A percentile compares a stretch with the other conserved stretches of the same genome.
Evolutionary conservation across 2,329 filamentous ascomycete genomes (phyloP).

Genomic region (Paecilomyces niveus): DNA sequence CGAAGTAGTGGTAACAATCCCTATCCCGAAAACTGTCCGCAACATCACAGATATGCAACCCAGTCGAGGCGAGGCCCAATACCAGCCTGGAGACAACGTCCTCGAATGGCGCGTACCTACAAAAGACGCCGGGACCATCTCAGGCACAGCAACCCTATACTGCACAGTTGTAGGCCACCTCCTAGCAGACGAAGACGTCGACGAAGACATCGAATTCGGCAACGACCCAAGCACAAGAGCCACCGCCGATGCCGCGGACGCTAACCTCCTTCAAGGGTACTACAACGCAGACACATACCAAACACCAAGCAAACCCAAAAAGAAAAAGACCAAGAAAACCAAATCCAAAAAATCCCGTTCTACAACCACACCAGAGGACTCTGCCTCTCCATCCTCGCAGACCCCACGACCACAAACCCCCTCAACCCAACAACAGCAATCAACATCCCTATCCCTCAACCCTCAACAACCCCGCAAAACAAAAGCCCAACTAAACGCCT

Average conservation of each 20-base stretch:
- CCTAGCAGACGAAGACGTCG: constrained; percentile 42
- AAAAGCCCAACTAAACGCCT: constrained; percentile 59
- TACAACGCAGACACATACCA: constrained; percentile 31
- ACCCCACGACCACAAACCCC: constrained; percentile 9
- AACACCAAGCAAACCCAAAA: constrained; percentile 24
- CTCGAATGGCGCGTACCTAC: constrained; percentile 78
- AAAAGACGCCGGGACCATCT: constrained; percentile 64
- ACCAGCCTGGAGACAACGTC: constrained; percentile 62
- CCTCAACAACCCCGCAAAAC: constrained; percentile 15
- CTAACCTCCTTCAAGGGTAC: constrained; percentile 39
- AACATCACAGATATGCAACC: constrained; percentile 78
- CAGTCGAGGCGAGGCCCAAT: constrained; percentile 75
- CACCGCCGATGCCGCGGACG: constrained; percentile 1
- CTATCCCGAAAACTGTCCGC: constrained; percentile 69
- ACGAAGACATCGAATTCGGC: constrained; percentile 23
- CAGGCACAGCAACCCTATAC: constrained; percentile 64
- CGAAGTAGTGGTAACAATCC: constrained; percentile 69
- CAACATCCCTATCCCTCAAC: constrained; percentile 17
- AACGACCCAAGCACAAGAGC: constrained; percentile 17
- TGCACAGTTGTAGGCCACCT: constrained; percentile 70
- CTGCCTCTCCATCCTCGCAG: constrained; percentile 6
- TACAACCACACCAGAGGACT: constrained; percentile 18
- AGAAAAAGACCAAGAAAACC: constrained; percentile 28
- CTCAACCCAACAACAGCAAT: constrained; percentile 6
- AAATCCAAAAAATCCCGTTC: constrained; percentile 15